Evolutionary conservation across 805 yeast genomes (phyloP).

Genomic region (Lipomyces lipofer): DNA sequence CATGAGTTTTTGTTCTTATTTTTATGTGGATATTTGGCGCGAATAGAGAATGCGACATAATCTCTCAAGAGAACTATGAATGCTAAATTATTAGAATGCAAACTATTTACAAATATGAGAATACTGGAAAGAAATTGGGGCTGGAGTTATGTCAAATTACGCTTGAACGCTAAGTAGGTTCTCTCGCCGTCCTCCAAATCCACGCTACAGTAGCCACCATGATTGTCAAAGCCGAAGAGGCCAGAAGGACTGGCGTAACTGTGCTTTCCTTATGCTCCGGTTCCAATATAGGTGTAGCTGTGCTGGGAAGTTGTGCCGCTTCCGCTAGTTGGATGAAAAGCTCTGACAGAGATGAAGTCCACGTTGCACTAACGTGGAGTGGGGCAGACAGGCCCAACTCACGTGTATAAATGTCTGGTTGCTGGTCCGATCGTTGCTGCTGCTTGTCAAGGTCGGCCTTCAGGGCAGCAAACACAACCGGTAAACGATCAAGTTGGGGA

Average conservation of each 20-base stretch:
- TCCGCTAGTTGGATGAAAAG: constrained; percentile 83
- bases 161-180: too few relatives aligned
- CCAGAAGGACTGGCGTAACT: constrained; percentile 56
- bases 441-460: constrained; percentile 96
- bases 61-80: too few relatives aligned
- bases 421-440: constrained; percentile 81
- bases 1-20: too few relatives aligned
- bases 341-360: constrained; percentile 82
- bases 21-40: too few relatives aligned
- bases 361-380: constrained; percentile 81
- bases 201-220: constrained; percentile 64
- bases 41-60: too few relatives aligned
- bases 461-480: constrained; percentile 83
- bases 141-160: too few relatives aligned
- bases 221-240: constrained; percentile 70
- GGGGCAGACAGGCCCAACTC: constrained; percentile 72
- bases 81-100: too few relatives aligned
- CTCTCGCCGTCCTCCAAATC: constrained; percentile 49
- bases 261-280: constrained; percentile 58
- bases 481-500: constrained; percentile 62
- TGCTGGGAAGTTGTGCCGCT: constrained; percentile 76
- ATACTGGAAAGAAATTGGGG: too few relatives aligned
- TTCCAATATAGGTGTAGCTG: constrained; percentile 54
- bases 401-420: constrained; percentile 84
- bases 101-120: too few relatives aligned